Evolutionary conservation across 164 flowering plant genomes (phyloP), one percentile per base, ranked within the genome.

Genomic region (Malania oleifera): DNA sequence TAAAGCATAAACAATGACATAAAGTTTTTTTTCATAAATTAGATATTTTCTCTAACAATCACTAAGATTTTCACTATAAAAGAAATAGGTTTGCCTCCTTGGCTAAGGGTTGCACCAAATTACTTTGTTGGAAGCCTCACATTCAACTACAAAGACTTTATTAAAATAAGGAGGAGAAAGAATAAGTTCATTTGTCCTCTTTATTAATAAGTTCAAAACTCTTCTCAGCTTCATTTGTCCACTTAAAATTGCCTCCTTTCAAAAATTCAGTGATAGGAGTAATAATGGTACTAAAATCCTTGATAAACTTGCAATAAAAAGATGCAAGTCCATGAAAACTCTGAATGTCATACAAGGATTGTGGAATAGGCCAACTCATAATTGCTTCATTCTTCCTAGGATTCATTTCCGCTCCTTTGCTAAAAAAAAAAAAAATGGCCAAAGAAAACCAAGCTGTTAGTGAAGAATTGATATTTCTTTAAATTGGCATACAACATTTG

Each of bases 71-170:
- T 46, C 9, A 18, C 26, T n/a, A 45, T 26, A 34, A 27, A 53
- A 1, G 60, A 35, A 14, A 60, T 38, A 2, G 45, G 51, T 52
- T 18, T 26, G 2, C 38, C 28, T 2, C 41, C 28, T 7, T 38
- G 56, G 9, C 28, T 24, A 27, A 22, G 23, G 15, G 8, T 28
- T 7, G 19, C 29, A 23, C 6, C 41, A 8, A 45, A 28, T 8
- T 34, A 62, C 19, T 7, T n/a, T n/a, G n/a, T 49, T 41, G 17
- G 40, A 52, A n/a, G 65, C 51, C 53, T 53, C 59, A 44, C 34
- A n/a, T 20, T 62, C 65, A 51, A 61, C 11, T 28, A 51, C 50
- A 61, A 61, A 61, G 0, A 17, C 1, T 50, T 61, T 51, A 20
- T 17, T 18, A 52, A 62, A 62, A 27, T 62, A 10, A 38, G 59